Conservation (phyloP, 2,329 filamentous ascomycete genomes). For the Cercospora zeae-maydis region DNA sequence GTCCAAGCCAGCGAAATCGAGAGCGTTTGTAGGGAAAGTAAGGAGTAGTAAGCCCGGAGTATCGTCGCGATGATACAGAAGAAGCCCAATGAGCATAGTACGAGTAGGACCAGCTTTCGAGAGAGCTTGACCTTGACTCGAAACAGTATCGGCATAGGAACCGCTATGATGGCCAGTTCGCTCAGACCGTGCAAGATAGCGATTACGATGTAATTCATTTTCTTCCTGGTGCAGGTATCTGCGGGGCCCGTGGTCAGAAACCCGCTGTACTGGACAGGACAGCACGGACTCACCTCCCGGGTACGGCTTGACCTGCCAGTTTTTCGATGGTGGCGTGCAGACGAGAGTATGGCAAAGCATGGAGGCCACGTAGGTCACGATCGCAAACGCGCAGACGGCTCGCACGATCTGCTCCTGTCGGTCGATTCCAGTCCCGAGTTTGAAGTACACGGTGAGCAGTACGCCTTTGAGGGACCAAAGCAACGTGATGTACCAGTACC, state of each 20-base stretch:
- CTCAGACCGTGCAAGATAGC: slow-evolving; percentile 59
- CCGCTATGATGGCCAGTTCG: slow-evolving; percentile 57
- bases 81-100: slow-evolving; percentile 50
- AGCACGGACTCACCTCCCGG: slow-evolving; percentile 6
- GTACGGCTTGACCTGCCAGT: slow-evolving; percentile 36
- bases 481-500: slow-evolving; percentile 38
- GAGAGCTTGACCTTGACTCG: slow-evolving; percentile 49
- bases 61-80: slow-evolving; percentile 48
- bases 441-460: slow-evolving; percentile 35
- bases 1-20: slow-evolving; percentile 48
- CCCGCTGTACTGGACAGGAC: background rate
- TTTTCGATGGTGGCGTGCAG: slow-evolving; percentile 31
- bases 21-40: slow-evolving; percentile 42
- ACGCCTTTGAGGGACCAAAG: slow-evolving; percentile 37
- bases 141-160: slow-evolving; percentile 55
- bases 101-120: slow-evolving; percentile 53
- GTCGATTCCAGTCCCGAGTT: slow-evolving; percentile 30
- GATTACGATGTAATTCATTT: slow-evolving; percentile 58
- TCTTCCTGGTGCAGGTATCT: slow-evolving; percentile 28
- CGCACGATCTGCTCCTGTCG: slow-evolving; percentile 29
- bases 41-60: slow-evolving; percentile 51
- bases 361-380: slow-evolving; percentile 30
- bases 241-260: background rate
- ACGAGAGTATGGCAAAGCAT: slow-evolving; percentile 33
- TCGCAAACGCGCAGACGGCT: slow-evolving; percentile 26